Evolutionary conservation across 2,329 filamentous ascomycete species (phyloP).

Genomic region (Apiospora marii): DNA sequence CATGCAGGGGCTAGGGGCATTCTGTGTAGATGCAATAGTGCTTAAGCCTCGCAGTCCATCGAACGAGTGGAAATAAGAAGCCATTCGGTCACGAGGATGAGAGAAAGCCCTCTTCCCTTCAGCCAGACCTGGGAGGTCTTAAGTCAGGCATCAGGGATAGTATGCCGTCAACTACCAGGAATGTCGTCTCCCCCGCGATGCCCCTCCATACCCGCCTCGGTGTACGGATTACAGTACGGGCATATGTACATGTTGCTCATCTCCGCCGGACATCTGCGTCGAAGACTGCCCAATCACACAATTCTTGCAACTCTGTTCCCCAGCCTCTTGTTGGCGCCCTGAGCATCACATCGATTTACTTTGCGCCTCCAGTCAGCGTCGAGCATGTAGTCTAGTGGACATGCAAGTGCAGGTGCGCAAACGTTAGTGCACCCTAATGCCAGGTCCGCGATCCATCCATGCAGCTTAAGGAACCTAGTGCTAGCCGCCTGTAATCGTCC

Average conservation of each 20-base stretch:
- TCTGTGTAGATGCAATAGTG: not conserved
- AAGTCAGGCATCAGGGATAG: conserved; percentile 8
- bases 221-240: not conserved
- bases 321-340: not conserved
- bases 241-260: not conserved
- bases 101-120: not conserved
- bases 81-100: not conserved
- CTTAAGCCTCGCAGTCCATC: not conserved
- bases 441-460: conserved; percentile 14
- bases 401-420: conserved; percentile 4
- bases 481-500: conserved; percentile 11
- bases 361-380: conserved; percentile 2
- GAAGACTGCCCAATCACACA: not conserved
- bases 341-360: not conserved
- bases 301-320: not conserved
- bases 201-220: not conserved
- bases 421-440: conserved; percentile 13
- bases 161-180: not conserved
- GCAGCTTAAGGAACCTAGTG: not conserved
- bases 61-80: not conserved
- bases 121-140: not conserved
- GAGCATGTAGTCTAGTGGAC: not conserved
- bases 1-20: not conserved
- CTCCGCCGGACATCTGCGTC: not conserved
- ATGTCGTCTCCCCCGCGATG: not conserved